Evolutionary conservation across 345 rosid genomes (phyloP).

Genomic region (Gossypium mustelinum): DNA sequence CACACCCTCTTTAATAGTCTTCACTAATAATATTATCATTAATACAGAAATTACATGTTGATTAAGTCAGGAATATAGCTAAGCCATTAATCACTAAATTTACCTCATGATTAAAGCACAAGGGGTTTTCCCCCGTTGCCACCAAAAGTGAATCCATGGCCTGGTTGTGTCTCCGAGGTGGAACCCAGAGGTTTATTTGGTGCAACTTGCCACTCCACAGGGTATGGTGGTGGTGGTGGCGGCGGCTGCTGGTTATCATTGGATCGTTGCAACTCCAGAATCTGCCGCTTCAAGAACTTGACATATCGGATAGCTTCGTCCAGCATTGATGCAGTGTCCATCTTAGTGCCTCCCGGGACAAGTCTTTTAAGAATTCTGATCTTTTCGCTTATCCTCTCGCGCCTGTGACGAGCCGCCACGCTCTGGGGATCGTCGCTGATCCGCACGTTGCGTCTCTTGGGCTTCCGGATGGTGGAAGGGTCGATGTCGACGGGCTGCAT

Average conservation of each 20-base stretch:
- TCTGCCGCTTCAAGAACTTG: conserved; percentile 88
- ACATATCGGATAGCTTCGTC: conserved; percentile 91
- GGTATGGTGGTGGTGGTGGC: neutral
- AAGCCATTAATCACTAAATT: conserved; percentile 26
- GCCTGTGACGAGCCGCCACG: conserved; percentile 85
- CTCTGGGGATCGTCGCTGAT: conserved; percentile 97
- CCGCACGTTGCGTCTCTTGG: conserved; percentile 76
- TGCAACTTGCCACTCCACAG: conserved; percentile 22
- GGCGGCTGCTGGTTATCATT: conserved; percentile 23
- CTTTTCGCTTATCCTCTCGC: conserved; percentile 93
- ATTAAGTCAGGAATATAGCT: neutral
- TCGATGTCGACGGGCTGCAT: conserved; percentile 97
- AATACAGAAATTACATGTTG: conserved; percentile 1
- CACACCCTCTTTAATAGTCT: neutral
- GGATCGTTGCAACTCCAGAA: conserved; percentile 56
- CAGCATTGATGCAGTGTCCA: conserved; percentile 97
- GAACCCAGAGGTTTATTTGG: conserved; percentile 19
- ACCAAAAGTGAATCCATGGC: conserved; percentile 15
- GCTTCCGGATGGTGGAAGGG: conserved; percentile 69
- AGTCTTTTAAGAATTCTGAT: conserved; percentile 83
- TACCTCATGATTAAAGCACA: conserved; percentile 39
- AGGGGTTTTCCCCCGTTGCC: neutral
- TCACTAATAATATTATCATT: neutral
- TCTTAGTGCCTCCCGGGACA: conserved; percentile 90
- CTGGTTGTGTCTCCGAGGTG: conserved; percentile 21